Conservation (phyloP, 306 rosid species). For the Hippophae tibetana region DNA sequence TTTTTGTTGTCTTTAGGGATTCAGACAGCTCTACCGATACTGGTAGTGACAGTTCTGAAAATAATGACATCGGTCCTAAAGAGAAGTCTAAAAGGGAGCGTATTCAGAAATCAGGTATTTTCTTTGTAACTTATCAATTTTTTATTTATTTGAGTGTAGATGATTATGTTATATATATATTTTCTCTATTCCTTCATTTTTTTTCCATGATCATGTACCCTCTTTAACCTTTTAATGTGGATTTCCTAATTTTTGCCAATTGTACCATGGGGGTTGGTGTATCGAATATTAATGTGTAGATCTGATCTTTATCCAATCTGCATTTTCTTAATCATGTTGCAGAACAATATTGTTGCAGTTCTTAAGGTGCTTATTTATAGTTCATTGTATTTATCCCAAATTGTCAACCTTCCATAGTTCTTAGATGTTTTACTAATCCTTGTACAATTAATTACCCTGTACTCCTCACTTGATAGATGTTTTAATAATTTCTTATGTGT, state of each 20-base stretch:
- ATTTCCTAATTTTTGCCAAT: neutral
- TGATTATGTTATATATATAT: neutral
- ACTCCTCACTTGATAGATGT: neutral
- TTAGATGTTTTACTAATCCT: too few species aligned
- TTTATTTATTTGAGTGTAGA: neutral
- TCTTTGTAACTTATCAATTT: neutral
- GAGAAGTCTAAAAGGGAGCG: conserved; percentile 35
- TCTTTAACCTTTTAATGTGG: neutral
- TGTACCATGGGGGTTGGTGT: neutral
- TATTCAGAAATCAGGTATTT: conserved; percentile 41
- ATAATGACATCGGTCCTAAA: conserved; percentile 30
- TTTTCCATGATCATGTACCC: neutral
- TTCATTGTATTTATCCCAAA: too few species aligned
- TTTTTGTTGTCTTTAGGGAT: conserved; percentile 35
- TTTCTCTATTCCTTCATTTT: neutral
- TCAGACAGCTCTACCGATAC: conserved; percentile 45
- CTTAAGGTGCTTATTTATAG: too few species aligned
- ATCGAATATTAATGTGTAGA: neutral
- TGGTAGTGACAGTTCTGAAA: conserved; percentile 47
- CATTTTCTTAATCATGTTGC: neutral
- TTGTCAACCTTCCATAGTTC: too few species aligned
- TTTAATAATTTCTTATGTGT: neutral
- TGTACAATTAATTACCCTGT: neutral
- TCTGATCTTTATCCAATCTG: neutral
- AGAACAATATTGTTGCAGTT: too few species aligned